Percentiles rank a stretch among this genome's conserved stretches.
phyloP scores from a whole-genome alignment of 1,139 yeast species.

The Taiozyma onychis region DNA sequence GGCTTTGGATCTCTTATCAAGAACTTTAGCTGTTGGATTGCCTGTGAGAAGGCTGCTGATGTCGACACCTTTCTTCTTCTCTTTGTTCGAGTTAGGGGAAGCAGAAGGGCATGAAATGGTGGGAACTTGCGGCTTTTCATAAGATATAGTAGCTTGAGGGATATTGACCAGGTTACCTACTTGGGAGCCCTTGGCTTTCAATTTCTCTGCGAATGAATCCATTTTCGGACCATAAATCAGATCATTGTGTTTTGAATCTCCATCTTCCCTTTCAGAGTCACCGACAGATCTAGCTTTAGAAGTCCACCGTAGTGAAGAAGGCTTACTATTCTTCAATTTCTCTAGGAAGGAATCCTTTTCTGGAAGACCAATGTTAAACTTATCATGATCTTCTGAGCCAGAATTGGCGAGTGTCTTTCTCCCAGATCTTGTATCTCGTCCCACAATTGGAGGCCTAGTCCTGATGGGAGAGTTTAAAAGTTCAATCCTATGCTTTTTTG shows the following conservation, averaged over 20 bases:
- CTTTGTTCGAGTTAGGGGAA: background rate
- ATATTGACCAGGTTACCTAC: background rate
- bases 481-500: background rate
- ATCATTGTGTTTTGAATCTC: background rate
- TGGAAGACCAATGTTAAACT: background rate
- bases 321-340: background rate
- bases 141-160: background rate
- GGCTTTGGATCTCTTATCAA: background rate
- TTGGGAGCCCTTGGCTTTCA: background rate
- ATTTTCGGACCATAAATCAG: background rate
- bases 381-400: background rate
- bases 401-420: background rate
- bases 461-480: background rate
- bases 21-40: background rate
- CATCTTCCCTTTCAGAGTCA: background rate
- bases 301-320: too few species aligned
- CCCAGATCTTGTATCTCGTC: background rate
- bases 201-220: too few species aligned
- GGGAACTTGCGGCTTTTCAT: background rate
- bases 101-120: background rate
- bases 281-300: too few species aligned
- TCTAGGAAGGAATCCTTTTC: background rate
- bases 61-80: background rate
- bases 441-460: background rate
- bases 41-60: background rate